Conservation (phyloP, 1,284 basidiomycete genomes). For the Ustilago trichophora region DNA sequence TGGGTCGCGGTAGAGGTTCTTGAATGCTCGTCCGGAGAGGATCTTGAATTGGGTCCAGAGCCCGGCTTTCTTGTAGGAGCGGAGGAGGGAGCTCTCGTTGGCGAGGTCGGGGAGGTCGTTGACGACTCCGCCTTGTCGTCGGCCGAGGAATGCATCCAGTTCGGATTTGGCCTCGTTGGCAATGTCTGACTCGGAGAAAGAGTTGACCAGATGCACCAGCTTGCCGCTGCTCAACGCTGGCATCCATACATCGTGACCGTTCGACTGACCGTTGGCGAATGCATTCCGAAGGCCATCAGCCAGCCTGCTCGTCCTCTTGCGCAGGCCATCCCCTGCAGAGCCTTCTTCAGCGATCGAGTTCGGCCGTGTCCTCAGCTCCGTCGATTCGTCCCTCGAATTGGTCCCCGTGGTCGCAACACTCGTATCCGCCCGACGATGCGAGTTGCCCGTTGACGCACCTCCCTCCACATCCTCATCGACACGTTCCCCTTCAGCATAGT, state of each 20-base stretch:
- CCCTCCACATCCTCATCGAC: conserved; percentile 17
- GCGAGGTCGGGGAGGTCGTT: conserved; percentile 34
- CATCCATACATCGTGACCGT: too few species aligned
- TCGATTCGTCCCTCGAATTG: conserved; percentile 57
- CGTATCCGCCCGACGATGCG: too few species aligned
- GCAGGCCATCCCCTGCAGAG: conserved; percentile 1
- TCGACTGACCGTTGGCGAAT: conserved; percentile 70
- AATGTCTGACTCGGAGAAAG: conserved; percentile 77
- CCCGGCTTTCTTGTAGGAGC: conserved; percentile 82
- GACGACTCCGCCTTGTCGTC: conserved; percentile 36
- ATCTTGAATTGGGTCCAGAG: conserved; percentile 91
- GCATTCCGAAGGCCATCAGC: conserved; percentile 71
- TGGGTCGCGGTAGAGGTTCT: conserved; percentile 89
- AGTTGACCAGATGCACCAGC: conserved; percentile 78
- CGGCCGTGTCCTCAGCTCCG: conserved; percentile 71
- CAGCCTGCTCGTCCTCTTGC: conserved; percentile 77
- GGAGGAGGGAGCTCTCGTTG: conserved; percentile 70
- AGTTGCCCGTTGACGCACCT: conserved; percentile 1
- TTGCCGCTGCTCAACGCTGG: conserved; percentile 68
- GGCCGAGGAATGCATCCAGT: conserved; percentile 68
- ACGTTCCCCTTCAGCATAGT: background rate
- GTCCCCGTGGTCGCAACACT: conserved; percentile 36
- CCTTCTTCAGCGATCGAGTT: conserved; percentile 73
- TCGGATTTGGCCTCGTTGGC: conserved; percentile 75
- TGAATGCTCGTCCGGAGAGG: conserved; percentile 93